Percentiles rank a stretch among this genome's conserved stretches.
Evolutionary conservation across 164 flowering plant species (phyloP).

Genomic region (Berberis vulgaris): DNA sequence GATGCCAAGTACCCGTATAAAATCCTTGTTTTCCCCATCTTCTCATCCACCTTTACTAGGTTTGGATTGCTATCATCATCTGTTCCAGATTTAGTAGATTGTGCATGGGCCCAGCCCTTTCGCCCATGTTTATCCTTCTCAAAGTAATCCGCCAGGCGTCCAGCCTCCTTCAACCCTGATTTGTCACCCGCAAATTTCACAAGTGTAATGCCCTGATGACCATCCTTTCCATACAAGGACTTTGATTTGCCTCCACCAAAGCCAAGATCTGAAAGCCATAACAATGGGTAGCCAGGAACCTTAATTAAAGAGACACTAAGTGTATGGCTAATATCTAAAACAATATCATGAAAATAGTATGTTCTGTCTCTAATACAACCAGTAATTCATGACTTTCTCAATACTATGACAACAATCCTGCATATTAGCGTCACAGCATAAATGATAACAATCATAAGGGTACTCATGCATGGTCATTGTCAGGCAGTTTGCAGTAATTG

Average conservation of each 20-base stretch:
- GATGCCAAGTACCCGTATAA: conserved; percentile 78
- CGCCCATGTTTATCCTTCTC: conserved; percentile 85
- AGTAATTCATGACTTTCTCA: too few relatives aligned
- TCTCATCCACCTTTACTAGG: conserved; percentile 63
- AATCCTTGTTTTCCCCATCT: conserved; percentile 68
- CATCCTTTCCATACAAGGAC: conserved; percentile 79
- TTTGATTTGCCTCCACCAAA: conserved; percentile 74
- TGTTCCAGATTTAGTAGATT: conserved; percentile 32
- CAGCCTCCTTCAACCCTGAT: conserved; percentile 69
- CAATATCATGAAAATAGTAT: not conserved
- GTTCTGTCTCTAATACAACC: too few relatives aligned
- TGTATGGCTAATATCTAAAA: not conserved
- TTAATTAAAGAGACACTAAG: not conserved
- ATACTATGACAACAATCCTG: too few relatives aligned
- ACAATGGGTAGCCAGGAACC: not conserved
- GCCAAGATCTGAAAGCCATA: conserved; percentile 65
- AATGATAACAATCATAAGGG: too few relatives aligned
- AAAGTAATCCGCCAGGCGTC: conserved; percentile 57
- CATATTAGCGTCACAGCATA: too few relatives aligned
- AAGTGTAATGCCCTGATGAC: conserved; percentile 72
- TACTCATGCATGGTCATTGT: too few relatives aligned
- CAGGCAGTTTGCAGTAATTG: too few relatives aligned
- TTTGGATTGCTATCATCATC: conserved; percentile 74
- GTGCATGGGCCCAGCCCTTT: conserved; percentile 55
- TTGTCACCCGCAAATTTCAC: conserved; percentile 62